These are phyloP conservation scores for Sclerotinia nivalis DNA, from an alignment of 2,329 filamentous ascomycete species.

Conservation along the genomic window DNA sequence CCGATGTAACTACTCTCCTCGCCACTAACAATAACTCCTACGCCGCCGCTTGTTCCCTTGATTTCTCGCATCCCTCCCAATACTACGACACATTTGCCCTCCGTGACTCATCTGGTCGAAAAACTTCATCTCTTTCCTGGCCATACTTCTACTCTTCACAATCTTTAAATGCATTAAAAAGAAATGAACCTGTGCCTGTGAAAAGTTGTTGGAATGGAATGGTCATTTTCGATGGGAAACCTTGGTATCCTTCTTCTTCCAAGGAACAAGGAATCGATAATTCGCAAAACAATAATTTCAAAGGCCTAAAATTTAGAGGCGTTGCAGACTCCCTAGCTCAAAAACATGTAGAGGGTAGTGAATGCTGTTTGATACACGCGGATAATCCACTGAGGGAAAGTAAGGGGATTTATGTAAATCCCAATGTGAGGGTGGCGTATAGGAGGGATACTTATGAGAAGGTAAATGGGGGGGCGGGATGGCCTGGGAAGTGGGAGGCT, in stretches of 20 bases:
- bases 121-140: conserved; percentile 55
- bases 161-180: conserved; percentile 56
- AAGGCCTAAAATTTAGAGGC: conserved; percentile 57
- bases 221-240: conserved; percentile 53
- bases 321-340: conserved; percentile 60
- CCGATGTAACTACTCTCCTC: conserved; percentile 56
- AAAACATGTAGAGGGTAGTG: conserved; percentile 71
- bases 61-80: conserved; percentile 54
- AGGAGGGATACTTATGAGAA: conserved; percentile 49
- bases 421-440: conserved; percentile 67
- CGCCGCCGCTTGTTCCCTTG: conserved; percentile 61
- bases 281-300: neutral
- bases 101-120: conserved; percentile 47
- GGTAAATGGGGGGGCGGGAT: conserved; percentile 27
- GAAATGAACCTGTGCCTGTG: conserved; percentile 52
- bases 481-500: conserved; percentile 22
- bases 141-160: conserved; percentile 54
- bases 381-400: conserved; percentile 53
- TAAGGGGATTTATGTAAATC: conserved; percentile 67
- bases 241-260: conserved; percentile 48
- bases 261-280: neutral
- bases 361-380: conserved; percentile 75
- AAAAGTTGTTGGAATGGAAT: conserved; percentile 59
- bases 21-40: conserved; percentile 58
- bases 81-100: conserved; percentile 66